Conservation (phyloP, 2,329 filamentous ascomycete genomes). For the Ceratocystis variospora region DNA sequence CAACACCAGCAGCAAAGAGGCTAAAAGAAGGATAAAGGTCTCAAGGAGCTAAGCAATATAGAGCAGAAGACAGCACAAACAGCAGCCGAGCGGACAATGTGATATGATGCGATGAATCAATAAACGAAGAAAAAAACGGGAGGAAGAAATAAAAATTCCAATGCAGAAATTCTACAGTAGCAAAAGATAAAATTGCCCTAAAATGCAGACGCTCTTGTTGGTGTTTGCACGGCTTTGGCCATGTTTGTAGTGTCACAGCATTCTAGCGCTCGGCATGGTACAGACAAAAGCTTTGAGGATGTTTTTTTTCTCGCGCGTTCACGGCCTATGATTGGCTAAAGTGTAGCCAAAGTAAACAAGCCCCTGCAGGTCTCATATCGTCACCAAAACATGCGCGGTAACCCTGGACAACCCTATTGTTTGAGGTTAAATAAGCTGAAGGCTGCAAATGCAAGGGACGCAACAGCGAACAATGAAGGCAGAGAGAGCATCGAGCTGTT, state of each 20-base stretch:
- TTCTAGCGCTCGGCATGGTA: not conserved
- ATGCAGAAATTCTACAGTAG: not conserved
- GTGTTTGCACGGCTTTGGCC: not conserved
- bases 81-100: not conserved
- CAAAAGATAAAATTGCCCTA: not conserved
- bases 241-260: not conserved
- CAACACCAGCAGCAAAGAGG: not conserved
- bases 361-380: constrained; percentile 7
- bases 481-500: too few species aligned
- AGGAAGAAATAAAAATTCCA: not conserved
- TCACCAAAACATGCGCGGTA: not conserved
- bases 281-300: not conserved
- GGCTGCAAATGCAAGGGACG: not conserved
- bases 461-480: not conserved
- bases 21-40: not conserved
- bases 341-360: constrained; percentile 16
- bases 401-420: not conserved
- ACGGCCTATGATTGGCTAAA: constrained; percentile 10
- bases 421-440: not conserved
- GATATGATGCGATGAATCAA: not conserved
- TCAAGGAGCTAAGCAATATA: not conserved
- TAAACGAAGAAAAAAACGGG: not conserved
- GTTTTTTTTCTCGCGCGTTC: constrained; percentile 14
- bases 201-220: not conserved
- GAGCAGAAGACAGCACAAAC: not conserved